Base-by-base conservation (phyloP, 129 eudicot species). In the Heracleum sosnowskyi region DNA sequence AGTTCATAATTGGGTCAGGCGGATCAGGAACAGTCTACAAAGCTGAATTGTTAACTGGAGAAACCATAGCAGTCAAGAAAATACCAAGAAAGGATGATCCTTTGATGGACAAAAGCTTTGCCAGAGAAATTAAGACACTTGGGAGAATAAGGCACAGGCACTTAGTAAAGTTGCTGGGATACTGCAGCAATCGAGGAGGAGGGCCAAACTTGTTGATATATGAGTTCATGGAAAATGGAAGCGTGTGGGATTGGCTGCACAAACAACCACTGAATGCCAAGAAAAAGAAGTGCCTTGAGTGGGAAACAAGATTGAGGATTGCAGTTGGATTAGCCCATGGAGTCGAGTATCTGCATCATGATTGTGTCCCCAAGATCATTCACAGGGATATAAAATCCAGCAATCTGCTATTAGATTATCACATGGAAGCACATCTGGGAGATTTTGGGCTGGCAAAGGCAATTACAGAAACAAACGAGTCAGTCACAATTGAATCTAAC, bases 371-470 rank as follows among this genome's bases (percentile, higher is more conserved):
- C 7, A 95, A 88, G 88, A 95, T 95, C 82, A 81, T 95, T 83
- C 98, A 95, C 49, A 84, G 98, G 74, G 98, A 95, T 69, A 91
- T 95, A 47, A 95, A 95, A 55, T 95, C 98, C 4, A 91, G 96
- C 71, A 95, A 95, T 51, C 55, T 95, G 80, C 80, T 95, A 71
- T 76, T 95, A 36, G 98, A 95, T 57, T 76, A 85, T 34, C 81
- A 87, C 80, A 86, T 95, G 97, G 96, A 90, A 74, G 94, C 98
- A 9, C 98, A 90, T 83, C 79, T 95, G 87, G 98, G 98, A 37
- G 98, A 95, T 85, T 95, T 95, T 26, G 98, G 98, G 29, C 89
- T 95, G 71, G 98, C 98, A n/a, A 95, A 95, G 76, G 89, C 91
- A 22, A 69, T 91, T 36, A 80, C 86, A 0, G 89, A 83, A 69